Base-by-base conservation (phyloP, 495 filamentous ascomycete species). In the Aspergillus campestris region DNA sequence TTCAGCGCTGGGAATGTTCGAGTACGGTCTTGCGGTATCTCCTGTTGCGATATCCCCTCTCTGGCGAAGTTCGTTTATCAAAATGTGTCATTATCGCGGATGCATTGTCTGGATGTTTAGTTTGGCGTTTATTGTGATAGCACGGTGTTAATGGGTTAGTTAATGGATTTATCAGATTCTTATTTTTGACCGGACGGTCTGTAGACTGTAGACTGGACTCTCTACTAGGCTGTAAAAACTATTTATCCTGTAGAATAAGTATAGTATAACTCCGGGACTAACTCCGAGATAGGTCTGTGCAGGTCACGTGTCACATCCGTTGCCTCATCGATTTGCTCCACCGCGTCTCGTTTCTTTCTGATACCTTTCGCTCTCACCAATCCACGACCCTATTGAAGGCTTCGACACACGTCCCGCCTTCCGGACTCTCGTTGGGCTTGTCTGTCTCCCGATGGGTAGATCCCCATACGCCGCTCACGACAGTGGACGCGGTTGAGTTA, bases 401-500 rank as follows among this genome's bases (percentile, higher is more conserved):
- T 13, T 43, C 18, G 18, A 24, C 18, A 38, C 47, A 50, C 58
- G 55, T 60, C 59, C 56, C 47, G 41, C 45, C 35, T 45, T 45
- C 45, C 45, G 46, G 41, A 48, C 44, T 50, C 43, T 50, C 45
- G 47, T 37, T 33, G 56, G 57, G 57, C 52, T 54, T 57, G 50
- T 43, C 35, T 48, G 57, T 42, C 62, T 67, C 67, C 63, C 58
- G 63, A 72, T 72, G 67, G 67, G 67, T 64, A 57, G 62, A 64
- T 57, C 49, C 50, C 47, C 61, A 58, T 52, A 52, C 56, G 51
- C 54, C 42, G 54, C 53, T 48, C 60, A 64, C 56, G 59, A 70
- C 61, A 67, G 66, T 70, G 69, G 59, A 65, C 59, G 62, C 65
- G 63, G 64, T 62, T 58, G 52, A 67, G 53, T 59, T 55, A 69